Percentiles rank a stretch among this genome's conserved stretches.
Evolutionary conservation across 495 filamentous ascomycete genomes (phyloP).

Genomic region (Hapsidospora chrysogenum): DNA sequence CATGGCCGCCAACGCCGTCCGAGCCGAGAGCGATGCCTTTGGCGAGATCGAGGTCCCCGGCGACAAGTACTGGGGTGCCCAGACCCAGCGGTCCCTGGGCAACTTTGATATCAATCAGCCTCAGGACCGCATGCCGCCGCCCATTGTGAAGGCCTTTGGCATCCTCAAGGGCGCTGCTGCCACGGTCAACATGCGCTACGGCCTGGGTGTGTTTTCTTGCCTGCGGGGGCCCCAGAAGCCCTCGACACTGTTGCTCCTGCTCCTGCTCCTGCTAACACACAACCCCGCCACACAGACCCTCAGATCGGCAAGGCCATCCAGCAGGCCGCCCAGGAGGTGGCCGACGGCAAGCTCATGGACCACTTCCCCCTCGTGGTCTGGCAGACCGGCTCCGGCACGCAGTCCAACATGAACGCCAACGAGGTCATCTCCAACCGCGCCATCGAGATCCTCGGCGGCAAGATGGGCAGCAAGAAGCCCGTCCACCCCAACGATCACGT

Average conservation of each 20-base stretch:
- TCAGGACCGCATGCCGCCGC: constrained; percentile 92
- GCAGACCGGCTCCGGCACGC: constrained; percentile 97
- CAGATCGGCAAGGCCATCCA: constrained; percentile 87
- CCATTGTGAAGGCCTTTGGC: constrained; percentile 83
- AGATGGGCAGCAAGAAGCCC: constrained; percentile 90
- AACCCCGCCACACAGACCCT: constrained; percentile 53
- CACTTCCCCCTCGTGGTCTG: constrained; percentile 98
- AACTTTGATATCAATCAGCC: constrained; percentile 99
- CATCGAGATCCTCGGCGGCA: constrained; percentile 91
- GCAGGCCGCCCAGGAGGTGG: constrained; percentile 86
- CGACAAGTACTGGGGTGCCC: constrained; percentile 98
- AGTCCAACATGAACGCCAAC: constrained; percentile 99
- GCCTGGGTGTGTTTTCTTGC: constrained; percentile 56
- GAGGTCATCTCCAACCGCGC: constrained; percentile 99
- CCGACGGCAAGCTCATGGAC: constrained; percentile 82
- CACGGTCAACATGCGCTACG: constrained; percentile 86
- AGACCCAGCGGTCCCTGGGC: constrained; percentile 90
- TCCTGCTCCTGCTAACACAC: too few relatives aligned
- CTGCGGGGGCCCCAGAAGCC: constrained; percentile 6
- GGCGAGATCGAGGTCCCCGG: constrained; percentile 83
- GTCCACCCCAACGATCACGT: constrained; percentile 99
- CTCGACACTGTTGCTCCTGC: constrained; percentile 1
- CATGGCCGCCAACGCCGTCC: constrained; percentile 38
- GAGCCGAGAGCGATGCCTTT: constrained; percentile 93
- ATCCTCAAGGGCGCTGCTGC: constrained; percentile 96